Conservation (phyloP, 495 filamentous ascomycete species). For the Talaromyces thailandensis region DNA sequence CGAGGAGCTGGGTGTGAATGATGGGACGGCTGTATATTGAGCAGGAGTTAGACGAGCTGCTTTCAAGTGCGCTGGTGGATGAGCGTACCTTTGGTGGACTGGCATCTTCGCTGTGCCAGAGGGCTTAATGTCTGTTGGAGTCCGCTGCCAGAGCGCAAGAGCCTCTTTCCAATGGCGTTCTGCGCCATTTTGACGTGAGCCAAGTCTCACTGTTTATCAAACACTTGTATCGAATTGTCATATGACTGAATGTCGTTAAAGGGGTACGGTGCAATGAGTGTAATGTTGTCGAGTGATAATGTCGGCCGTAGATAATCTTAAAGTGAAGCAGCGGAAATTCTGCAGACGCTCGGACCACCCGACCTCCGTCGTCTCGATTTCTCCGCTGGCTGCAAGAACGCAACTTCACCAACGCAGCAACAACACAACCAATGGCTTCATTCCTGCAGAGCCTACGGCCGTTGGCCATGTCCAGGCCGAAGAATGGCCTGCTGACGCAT, state of each 20-base stretch:
- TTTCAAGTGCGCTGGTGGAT: neutral
- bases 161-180: constrained; percentile 28
- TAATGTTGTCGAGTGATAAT: neutral
- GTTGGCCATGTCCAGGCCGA: constrained; percentile 56
- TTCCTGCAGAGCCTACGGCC: constrained; percentile 50
- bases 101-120: constrained; percentile 25
- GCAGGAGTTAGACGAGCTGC: no score
- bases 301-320: neutral
- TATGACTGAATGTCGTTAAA: neutral
- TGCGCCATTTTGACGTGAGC: constrained; percentile 25
- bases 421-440: constrained; percentile 43
- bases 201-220: neutral
- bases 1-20: constrained; percentile 40
- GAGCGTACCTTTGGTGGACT: constrained; percentile 25
- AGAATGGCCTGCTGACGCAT: neutral
- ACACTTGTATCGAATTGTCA: neutral
- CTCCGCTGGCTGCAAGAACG: constrained; percentile 1
- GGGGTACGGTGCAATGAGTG: neutral
- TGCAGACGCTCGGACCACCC: constrained; percentile 23
- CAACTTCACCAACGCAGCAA: neutral
- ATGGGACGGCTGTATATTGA: constrained; percentile 30
- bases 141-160: constrained; percentile 25
- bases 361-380: constrained; percentile 19
- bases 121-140: constrained; percentile 24
- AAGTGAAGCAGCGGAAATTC: constrained; percentile 20